These are phyloP conservation scores for Leptomonas seymouri DNA, from an alignment of 208 protist species.

Conservation along the genomic window DNA sequence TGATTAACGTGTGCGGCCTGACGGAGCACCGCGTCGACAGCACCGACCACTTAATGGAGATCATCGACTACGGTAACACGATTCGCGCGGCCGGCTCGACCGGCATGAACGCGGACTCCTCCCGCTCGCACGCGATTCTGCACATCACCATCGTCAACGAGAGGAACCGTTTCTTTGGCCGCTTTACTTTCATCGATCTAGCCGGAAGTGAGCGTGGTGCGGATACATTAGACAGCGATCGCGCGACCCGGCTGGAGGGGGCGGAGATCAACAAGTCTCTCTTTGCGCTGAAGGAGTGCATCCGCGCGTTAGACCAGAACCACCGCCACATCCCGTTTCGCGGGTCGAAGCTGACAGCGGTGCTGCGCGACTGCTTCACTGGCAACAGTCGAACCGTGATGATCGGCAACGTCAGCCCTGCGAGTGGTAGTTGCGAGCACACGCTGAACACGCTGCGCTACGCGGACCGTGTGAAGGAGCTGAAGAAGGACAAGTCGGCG, in stretches of 20 bases:
- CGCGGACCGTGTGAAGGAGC: slow-evolving; percentile 93
- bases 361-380: slow-evolving; percentile 89
- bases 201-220: slow-evolving; percentile 92
- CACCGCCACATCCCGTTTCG: slow-evolving; percentile 93
- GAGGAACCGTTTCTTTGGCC: slow-evolving; percentile 94
- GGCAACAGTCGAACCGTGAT: slow-evolving; percentile 95
- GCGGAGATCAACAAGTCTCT: slow-evolving; percentile 93
- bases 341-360: slow-evolving; percentile 93
- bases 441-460: slow-evolving; percentile 87
- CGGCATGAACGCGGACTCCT: slow-evolving; percentile 95
- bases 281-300: slow-evolving; percentile 89
- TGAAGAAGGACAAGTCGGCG: slow-evolving; percentile 88
- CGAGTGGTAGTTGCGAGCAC: slow-evolving; percentile 82
- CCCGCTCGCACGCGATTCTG: slow-evolving; percentile 97
- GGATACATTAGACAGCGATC: slow-evolving; percentile 72
- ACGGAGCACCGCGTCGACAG: slow-evolving; percentile 73
- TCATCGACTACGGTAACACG: slow-evolving; percentile 91
- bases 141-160: slow-evolving; percentile 69
- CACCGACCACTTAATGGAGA: slow-evolving; percentile 67
- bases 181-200: slow-evolving; percentile 93
- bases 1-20: slow-evolving; percentile 82
- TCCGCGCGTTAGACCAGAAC: slow-evolving; percentile 81
- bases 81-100: slow-evolving; percentile 90
- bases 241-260: slow-evolving; percentile 85
- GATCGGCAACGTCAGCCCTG: slow-evolving; percentile 93